These are phyloP conservation scores for Xerocomellus intermedius DNA, from an alignment of 768 basidiomycete genomes.

Conservation along the genomic window DNA sequence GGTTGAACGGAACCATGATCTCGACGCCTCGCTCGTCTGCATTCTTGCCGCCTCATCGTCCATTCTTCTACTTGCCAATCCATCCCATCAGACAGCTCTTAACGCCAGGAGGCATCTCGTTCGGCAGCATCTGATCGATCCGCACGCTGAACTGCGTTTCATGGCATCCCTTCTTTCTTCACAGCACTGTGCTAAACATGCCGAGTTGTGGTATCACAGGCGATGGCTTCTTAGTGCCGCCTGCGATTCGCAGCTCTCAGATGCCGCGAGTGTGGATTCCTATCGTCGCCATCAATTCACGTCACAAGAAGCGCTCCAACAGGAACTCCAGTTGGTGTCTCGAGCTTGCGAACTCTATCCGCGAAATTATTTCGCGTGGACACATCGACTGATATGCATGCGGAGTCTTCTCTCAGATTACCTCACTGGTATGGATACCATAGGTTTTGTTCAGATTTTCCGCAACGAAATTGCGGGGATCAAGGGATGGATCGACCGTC, in stretches of 20 bases:
- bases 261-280: neutral
- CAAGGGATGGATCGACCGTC: constrained; percentile 55
- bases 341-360: constrained; percentile 60
- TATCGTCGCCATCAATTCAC: constrained; percentile 7
- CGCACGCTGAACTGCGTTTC: constrained; percentile 47
- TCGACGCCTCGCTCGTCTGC: constrained; percentile 9
- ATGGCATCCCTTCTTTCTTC: constrained; percentile 49
- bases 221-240: constrained; percentile 54
- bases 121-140: constrained; percentile 33
- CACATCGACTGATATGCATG: constrained; percentile 56
- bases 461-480: constrained; percentile 37
- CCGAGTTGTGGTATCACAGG: constrained; percentile 68
- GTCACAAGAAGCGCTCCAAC: constrained; percentile 37
- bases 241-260: constrained; percentile 24
- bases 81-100: constrained; percentile 67
- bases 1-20: neutral
- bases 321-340: constrained; percentile 50
- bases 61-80: constrained; percentile 62
- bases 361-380: constrained; percentile 76
- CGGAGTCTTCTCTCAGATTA: constrained; percentile 24
- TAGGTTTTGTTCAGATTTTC: constrained; percentile 34
- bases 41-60: constrained; percentile 37
- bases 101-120: constrained; percentile 59
- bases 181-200: constrained; percentile 59
- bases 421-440: constrained; percentile 12